Percentiles rank a stretch among this genome's conserved stretches.
Evolutionary conservation across 805 yeast genomes (phyloP).

Genomic region (Saccharomycopsis javanensis): DNA sequence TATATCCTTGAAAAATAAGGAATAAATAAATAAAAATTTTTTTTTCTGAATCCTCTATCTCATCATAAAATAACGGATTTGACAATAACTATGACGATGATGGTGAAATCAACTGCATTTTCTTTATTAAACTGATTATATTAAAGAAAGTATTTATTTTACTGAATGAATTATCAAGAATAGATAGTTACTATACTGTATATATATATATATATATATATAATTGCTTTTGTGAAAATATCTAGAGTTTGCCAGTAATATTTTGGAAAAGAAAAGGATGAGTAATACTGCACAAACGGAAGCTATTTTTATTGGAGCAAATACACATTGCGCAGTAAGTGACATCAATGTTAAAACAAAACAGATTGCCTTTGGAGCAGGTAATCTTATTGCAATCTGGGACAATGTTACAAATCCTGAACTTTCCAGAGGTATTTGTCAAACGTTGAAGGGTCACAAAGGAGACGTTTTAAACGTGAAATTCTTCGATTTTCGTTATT

Average conservation of each 20-base stretch:
- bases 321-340: conserved; percentile 50
- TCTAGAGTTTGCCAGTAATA: too few relatives aligned
- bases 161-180: too few relatives aligned
- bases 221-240: too few relatives aligned
- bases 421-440: conserved; percentile 33
- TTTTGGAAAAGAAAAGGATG: not conserved
- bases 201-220: not conserved
- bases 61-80: not conserved
- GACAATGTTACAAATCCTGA: conserved; percentile 25
- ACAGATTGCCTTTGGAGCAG: conserved; percentile 65
- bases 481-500: conserved; percentile 28
- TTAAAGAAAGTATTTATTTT: too few relatives aligned
- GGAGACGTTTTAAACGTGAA: conserved; percentile 59
- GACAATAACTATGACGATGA: too few relatives aligned
- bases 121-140: too few relatives aligned
- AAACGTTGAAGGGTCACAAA: conserved; percentile 52
- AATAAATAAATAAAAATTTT: not conserved
- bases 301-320: conserved; percentile 65
- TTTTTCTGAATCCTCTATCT: not conserved
- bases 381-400: conserved; percentile 57
- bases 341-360: conserved; percentile 35
- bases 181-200: not conserved
- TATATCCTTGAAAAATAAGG: not conserved
- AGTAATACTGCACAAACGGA: conserved; percentile 20
- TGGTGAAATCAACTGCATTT: too few relatives aligned